Base-by-base conservation (phyloP, 768 basidiomycete species). In the Leccinellum albellum region DNA sequence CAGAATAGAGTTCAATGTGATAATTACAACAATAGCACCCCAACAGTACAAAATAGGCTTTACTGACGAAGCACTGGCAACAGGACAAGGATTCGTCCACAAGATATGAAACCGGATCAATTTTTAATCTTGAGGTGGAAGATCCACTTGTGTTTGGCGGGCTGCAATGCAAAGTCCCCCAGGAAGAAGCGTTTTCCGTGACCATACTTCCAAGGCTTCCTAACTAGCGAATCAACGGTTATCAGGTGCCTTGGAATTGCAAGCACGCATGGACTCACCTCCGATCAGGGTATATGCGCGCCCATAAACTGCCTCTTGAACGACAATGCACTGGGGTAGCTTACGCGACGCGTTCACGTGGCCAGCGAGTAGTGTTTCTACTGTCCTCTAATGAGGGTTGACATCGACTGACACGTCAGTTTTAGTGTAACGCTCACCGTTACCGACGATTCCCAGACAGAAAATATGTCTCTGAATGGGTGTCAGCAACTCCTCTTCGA, bases 141-240 rank as follows among this genome's bases (percentile, higher is more conserved):
- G n/a, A 60, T 48, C 69, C 69, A 70, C 37, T 70, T 70, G 54
- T 70, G 61, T 40, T 67, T 31, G 17, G 69, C 69, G 12, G 63
- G 40, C 45, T 52, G 63, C 32, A 70, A 49, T 14, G 26, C n/a
- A 24, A 14, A 23, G 10, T 58, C 51, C 4, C 65, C 67, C 28
- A 62, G 67, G 49, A 57, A 57, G 59, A 70, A 70, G 4, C 23
- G 61, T 59, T 65, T 71, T 33, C 63, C 70, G 6, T 53, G 69
- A 21, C 70, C 69, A 21, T 70, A 71, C 40, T 51, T 61, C 70
- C 69, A 70, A 17, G 61, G 65, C 45, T 65, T 71, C 40, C 60
- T 65, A 1, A 45, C 69, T 70, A 28, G 31, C 48, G 23, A 44
- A 33, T 54, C 53, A 57, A 54, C 47, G 8, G 8, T 21, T 9